Conservation (phyloP, 2,329 filamentous ascomycete species). For the Botrytis fragariae region DNA sequence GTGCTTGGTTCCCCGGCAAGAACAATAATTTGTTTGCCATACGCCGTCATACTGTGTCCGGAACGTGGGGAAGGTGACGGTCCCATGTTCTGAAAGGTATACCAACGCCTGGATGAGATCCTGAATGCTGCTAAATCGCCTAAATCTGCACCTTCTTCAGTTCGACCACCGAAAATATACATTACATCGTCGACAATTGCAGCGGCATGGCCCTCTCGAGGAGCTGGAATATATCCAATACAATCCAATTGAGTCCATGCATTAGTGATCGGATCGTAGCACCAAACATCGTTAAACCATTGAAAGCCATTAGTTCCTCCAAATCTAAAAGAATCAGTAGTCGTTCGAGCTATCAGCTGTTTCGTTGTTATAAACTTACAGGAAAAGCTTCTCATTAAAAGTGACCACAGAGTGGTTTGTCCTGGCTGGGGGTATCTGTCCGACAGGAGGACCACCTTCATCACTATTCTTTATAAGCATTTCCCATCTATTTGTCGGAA, state of each 20-base stretch:
- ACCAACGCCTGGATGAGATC: slow-evolving; percentile 85
- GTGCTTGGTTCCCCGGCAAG: slow-evolving; percentile 93
- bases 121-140: slow-evolving; percentile 88
- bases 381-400: slow-evolving; percentile 87
- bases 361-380: slow-evolving; percentile 56
- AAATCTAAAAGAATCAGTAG: slow-evolving; percentile 58
- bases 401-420: slow-evolving; percentile 94
- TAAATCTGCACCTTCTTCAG: slow-evolving; percentile 86
- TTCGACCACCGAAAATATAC: slow-evolving; percentile 97
- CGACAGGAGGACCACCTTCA: slow-evolving; percentile 55
- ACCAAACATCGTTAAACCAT: slow-evolving; percentile 99
- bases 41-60: slow-evolving; percentile 95
- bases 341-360: neutral
- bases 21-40: slow-evolving; percentile 88
- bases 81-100: slow-evolving; percentile 99
- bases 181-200: slow-evolving; percentile 95
- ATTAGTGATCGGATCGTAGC: slow-evolving; percentile 81
- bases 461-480: slow-evolving; percentile 77
- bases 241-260: slow-evolving; percentile 88
- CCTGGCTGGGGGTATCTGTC: slow-evolving; percentile 76
- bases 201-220: slow-evolving; percentile 91
- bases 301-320: slow-evolving; percentile 92
- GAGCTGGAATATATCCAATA: slow-evolving; percentile 93
- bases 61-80: slow-evolving; percentile 90
- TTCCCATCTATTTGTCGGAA: slow-evolving; percentile 90